A percentile compares a stretch with the other conserved stretches of the same genome.
phyloP scores from a whole-genome alignment of 352 stramenopile species.

The Pythium utonaiense region DNA sequence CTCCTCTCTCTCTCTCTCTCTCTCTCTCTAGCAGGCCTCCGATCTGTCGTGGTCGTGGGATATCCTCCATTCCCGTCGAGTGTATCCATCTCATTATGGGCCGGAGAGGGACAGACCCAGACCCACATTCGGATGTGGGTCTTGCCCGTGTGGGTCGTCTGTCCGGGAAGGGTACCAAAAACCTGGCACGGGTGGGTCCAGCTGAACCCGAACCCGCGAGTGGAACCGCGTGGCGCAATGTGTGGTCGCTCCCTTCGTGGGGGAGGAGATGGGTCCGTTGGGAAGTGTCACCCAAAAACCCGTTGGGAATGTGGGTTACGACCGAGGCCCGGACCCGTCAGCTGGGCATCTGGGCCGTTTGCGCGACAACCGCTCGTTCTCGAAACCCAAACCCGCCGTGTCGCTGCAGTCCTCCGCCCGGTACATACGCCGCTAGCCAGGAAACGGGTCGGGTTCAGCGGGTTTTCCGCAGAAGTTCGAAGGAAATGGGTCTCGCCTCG shows the following conservation, averaged over 20 bases:
- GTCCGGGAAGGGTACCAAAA: conserved; percentile 18
- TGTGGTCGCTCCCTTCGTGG: conserved; percentile 17
- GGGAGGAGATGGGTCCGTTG: conserved; percentile 21
- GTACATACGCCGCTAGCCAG: too few species aligned
- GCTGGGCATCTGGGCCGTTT: neutral
- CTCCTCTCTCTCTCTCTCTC: neutral
- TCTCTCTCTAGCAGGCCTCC: too few species aligned
- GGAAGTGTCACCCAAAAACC: conserved; percentile 24
- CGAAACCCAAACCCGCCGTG: conserved; percentile 10
- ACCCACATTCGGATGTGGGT: conserved; percentile 11
- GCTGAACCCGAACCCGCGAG: conserved; percentile 12
- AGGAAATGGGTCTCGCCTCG: conserved; percentile 8
- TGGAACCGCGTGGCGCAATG: conserved; percentile 10
- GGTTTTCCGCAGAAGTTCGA: neutral
- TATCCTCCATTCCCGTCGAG: neutral
- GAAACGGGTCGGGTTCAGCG: conserved; percentile 12
- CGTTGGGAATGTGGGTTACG: neutral
- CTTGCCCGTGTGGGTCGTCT: neutral
- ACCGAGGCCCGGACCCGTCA: neutral
- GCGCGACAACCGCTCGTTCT: neutral
- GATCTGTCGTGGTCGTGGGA: neutral
- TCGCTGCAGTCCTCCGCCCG: neutral
- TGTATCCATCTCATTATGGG: conserved; percentile 9
- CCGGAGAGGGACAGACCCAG: conserved; percentile 7
- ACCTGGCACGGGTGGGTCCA: conserved; percentile 26